Base-by-base conservation (phyloP, 768 basidiomycete genomes). In the Cubamyces lactineus region DNA sequence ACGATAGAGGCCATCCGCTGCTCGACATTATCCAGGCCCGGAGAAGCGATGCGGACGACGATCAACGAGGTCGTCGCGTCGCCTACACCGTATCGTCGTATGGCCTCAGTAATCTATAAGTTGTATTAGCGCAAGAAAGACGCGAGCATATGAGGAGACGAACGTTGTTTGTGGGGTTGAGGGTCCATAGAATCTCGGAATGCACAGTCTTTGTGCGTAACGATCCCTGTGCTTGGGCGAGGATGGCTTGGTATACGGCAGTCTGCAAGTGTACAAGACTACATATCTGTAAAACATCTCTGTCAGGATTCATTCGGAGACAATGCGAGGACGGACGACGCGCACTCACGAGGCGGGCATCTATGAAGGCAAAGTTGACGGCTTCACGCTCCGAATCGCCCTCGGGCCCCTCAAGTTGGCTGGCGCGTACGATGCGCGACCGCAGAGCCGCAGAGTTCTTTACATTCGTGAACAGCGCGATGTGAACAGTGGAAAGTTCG, bases 311-410 rank as follows among this genome's bases (percentile, higher is more conserved):
- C 13, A 13, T 12, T 3, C 17, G 40, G 12, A 26, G 24, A 41
- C 0, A 5, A 17, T 15, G 5, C 15, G 48, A 5, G 6, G 53
- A 39, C 21, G 52, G 75, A 12, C 9, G 34, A 28, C 66, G 6
- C n/a, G 26, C 17, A 74, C 90, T 63, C 64, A 96, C 94, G 70
- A 94, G 82, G 39, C 79, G 80, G 21, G 92, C 93, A 72, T 98
- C 90, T 70, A 98, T 79, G 74, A 98, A 98, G 0, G 91, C 90
- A 76, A 92, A 97, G 69, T 95, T 92, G 67, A 97, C 83, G n/a
- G 84, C 83, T 28, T 84, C 85, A 53, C 92, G 83, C 68, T 92
- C 89, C 15, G 66, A 68, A 26, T 91, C 85, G 19, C 93, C 92
- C 7, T 81, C 79, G 1, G 72, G 73, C 0, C 88, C 90, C 17